A percentile compares a stretch with the other conserved stretches of the same genome.
These are phyloP conservation scores for Ophidiomyces ophidiicola DNA, from an alignment of 2,329 filamentous ascomycete species.

Conservation along the genomic window DNA sequence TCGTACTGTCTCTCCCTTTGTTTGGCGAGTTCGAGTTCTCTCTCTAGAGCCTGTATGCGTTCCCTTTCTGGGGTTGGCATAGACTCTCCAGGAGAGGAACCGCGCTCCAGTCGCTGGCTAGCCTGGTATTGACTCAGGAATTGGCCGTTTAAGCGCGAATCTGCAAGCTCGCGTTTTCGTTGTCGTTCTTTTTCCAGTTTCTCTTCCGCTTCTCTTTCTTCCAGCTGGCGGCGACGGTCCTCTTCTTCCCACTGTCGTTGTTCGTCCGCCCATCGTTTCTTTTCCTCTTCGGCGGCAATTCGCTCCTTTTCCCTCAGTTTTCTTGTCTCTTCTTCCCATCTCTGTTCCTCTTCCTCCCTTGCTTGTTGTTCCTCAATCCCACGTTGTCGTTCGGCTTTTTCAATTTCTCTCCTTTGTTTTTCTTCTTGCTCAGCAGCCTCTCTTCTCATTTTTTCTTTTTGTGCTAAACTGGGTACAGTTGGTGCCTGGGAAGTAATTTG, in stretches of 20 bases:
- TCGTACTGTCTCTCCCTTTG: slow-evolving; percentile 55
- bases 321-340: slow-evolving; percentile 37
- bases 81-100: slow-evolving; percentile 28
- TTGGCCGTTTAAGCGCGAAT: slow-evolving; percentile 64
- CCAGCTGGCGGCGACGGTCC: slow-evolving; percentile 56
- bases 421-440: slow-evolving; percentile 42
- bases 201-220: slow-evolving; percentile 62
- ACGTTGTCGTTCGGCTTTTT: slow-evolving; percentile 42
- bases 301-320: slow-evolving; percentile 41
- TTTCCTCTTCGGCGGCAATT: slow-evolving; percentile 35
- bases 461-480: slow-evolving; percentile 63
- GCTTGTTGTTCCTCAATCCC: slow-evolving; percentile 40
- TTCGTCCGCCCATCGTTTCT: slow-evolving; percentile 40
- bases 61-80: slow-evolving; percentile 46
- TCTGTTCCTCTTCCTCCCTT: slow-evolving; percentile 35
- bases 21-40: slow-evolving; percentile 54
- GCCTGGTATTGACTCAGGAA: slow-evolving; percentile 78
- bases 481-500: slow-evolving; percentile 83
- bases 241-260: slow-evolving; percentile 61
- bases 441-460: slow-evolving; percentile 61
- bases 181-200: slow-evolving; percentile 55
- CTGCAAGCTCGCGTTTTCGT: slow-evolving; percentile 48
- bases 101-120: slow-evolving; percentile 43
- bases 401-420: slow-evolving; percentile 36
- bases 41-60: slow-evolving; percentile 69